These are phyloP conservation scores for Potentilla sterilis DNA, from an alignment of 306 rosid genomes.

Conservation along the genomic window DNA sequence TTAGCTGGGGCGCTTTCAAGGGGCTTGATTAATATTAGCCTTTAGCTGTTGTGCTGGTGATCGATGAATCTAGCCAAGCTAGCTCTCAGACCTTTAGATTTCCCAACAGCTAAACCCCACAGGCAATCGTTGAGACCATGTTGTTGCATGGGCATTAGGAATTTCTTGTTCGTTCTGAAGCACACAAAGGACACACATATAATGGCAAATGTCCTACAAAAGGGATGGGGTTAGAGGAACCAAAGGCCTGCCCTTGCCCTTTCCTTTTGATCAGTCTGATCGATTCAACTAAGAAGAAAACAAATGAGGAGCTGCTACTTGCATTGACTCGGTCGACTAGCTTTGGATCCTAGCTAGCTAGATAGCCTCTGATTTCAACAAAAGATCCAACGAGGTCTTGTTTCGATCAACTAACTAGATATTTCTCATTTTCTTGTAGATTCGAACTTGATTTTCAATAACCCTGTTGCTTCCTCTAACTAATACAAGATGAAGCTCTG, in stretches of 20 bases:
- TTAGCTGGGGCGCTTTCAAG: background rate
- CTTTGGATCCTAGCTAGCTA: constrained; percentile 1
- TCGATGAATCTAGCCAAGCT: background rate
- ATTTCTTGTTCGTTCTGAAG: constrained; percentile 22
- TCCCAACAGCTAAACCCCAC: constrained; percentile 2
- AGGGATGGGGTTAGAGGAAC: constrained; percentile 12
- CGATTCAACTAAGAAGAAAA: constrained; percentile 10
- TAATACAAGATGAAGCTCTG: background rate
- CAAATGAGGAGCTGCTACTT: constrained; percentile 22
- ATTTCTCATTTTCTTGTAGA: background rate
- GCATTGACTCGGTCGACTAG: constrained; percentile 4
- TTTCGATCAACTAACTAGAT: background rate
- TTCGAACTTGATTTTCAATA: background rate
- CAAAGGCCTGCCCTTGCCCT: background rate
- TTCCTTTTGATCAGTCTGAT: constrained; percentile 9
- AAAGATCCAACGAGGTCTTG: background rate
- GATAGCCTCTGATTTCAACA: background rate
- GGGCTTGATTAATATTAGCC: background rate
- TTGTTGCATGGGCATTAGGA: constrained; percentile 28
- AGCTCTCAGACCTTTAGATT: background rate
- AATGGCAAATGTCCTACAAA: constrained; percentile 23
- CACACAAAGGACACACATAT: constrained; percentile 1
- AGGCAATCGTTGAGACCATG: constrained; percentile 2
- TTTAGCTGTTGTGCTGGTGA: constrained; percentile 13
- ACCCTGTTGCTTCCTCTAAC: background rate